Conservation (phyloP, 1,139 yeast genomes). For the Sugiyamaella castrensis region DNA sequence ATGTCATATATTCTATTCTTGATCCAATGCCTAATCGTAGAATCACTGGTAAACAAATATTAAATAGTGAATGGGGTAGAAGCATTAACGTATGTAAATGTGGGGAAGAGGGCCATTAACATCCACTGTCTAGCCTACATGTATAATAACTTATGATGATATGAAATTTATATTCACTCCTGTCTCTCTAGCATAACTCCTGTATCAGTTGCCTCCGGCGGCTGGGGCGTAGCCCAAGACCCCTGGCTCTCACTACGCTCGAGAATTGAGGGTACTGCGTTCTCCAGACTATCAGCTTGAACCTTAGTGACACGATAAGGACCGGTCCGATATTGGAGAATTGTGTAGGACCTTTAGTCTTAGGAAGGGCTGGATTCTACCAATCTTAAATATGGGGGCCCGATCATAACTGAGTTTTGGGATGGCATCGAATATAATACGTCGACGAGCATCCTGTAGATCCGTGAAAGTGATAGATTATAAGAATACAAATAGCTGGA, state of each 20-base stretch:
- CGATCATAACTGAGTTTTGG: neutral
- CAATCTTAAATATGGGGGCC: neutral
- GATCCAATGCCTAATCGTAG: conserved; percentile 87
- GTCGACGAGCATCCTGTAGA: neutral
- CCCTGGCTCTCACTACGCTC: conserved; percentile 1
- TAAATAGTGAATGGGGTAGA: conserved; percentile 95
- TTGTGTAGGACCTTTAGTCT: too few species aligned
- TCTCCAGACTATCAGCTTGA: too few species aligned
- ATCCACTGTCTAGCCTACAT: neutral
- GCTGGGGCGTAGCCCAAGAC: neutral
- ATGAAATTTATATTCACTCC: neutral
- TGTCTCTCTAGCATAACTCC: neutral
- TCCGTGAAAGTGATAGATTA: too few species aligned
- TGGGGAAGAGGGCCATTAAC: conserved; percentile 42
- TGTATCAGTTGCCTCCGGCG: neutral
- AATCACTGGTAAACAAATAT: conserved; percentile 80
- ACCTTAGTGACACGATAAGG: too few species aligned
- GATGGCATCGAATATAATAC: neutral
- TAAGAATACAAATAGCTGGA: too few species aligned
- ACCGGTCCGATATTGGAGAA: too few species aligned
- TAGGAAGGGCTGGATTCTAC: neutral
- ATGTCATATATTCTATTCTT: conserved; percentile 85
- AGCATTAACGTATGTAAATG: conserved; percentile 77
- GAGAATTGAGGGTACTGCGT: neutral
- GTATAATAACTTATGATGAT: neutral